Evolutionary conservation across 163 green algal species (phyloP).

Genomic region (Chloromonas sp.): DNA sequence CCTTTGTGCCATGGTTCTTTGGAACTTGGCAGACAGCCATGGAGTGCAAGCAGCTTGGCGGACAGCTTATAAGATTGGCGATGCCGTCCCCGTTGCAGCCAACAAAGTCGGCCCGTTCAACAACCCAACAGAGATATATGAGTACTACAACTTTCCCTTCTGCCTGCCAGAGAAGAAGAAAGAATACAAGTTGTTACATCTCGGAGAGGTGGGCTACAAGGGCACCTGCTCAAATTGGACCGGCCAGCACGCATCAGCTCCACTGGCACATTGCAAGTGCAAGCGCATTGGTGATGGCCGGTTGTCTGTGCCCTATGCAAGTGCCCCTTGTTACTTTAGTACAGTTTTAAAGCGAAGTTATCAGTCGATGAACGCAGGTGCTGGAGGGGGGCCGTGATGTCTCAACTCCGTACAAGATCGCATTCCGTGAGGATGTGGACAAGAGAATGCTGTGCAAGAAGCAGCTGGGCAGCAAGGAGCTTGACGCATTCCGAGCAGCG

Average conservation of each 20-base stretch:
- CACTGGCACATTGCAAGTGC: too few relatives aligned
- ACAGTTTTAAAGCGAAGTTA: too few relatives aligned
- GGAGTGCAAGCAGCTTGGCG: not conserved
- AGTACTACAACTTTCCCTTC: slow-evolving; percentile 96
- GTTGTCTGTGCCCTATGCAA: too few relatives aligned
- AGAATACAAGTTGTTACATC: slow-evolving; percentile 76
- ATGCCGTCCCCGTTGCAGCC: slow-evolving; percentile 75
- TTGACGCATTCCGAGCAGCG: slow-evolving; percentile 78
- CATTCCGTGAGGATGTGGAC: slow-evolving; percentile 80
- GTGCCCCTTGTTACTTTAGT: too few relatives aligned
- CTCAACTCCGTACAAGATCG: slow-evolving; percentile 78
- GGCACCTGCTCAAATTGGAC: not conserved
- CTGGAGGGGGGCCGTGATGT: slow-evolving; percentile 74
- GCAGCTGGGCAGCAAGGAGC: slow-evolving; percentile 54
- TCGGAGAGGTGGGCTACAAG: slow-evolving; percentile 53
- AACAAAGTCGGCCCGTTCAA: slow-evolving; percentile 72
- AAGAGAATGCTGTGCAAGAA: slow-evolving; percentile 78
- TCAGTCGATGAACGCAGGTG: slow-evolving; percentile 18
- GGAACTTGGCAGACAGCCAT: too few relatives aligned
- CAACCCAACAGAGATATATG: slow-evolving; percentile 48
- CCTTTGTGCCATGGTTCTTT: too few relatives aligned
- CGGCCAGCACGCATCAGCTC: not conserved
- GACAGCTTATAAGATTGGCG: slow-evolving; percentile 26
- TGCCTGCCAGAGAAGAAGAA: slow-evolving; percentile 72
- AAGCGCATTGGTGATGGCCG: too few relatives aligned